Base-by-base conservation (phyloP, 2,329 filamentous ascomycete species). In the Fusarium illudens region DNA sequence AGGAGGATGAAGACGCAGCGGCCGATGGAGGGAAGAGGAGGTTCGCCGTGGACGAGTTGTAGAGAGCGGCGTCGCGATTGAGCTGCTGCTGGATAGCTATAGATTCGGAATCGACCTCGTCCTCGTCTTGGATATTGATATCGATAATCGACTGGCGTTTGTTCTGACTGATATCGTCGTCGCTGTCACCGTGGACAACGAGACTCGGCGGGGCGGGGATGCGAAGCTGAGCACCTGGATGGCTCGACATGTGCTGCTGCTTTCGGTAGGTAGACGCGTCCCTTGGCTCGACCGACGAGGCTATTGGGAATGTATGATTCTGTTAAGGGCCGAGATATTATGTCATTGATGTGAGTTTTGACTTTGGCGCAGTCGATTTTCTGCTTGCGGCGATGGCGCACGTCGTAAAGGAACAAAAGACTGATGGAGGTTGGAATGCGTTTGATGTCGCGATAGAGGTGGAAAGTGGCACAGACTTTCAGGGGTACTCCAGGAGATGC, bases 121-220 rank as follows among this genome's bases (percentile, higher is more conserved):
- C 39, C 2, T 69, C 50, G 34, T 39, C 36, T 2, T 58, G 37
- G 17, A 51, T 53, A 49, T 52, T 39, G 19, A 62, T 44, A 34
- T 71, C 67, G 33, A 60, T 58, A 29, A 48, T 54, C 37, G 29
- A 53, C 22, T 44, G 42, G 32, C 32, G 37, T 15, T 64, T 60
- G 32, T 37, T 42, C 27, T 52, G 44, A 25, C 51, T 49, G 20
- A 57, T 44, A 48, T 66, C 66, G 67, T 69, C 60, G 50, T 64
- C 70, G 52, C 55, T 64, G 39, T 73, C 63, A 58, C 59, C 65
- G 44, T 71, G 64, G 39, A 73, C 60, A 36, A 74, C 65, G 56
- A 74, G 59, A 67, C 71, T 73, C 58, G 72, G 72, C 51, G 72
- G 72, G 61, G 63, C 61, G 66, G 64, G 58, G 55, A 68, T 67